Conservation (phyloP, 2,329 filamentous ascomycete genomes). For the Ophiostoma australiae region DNA sequence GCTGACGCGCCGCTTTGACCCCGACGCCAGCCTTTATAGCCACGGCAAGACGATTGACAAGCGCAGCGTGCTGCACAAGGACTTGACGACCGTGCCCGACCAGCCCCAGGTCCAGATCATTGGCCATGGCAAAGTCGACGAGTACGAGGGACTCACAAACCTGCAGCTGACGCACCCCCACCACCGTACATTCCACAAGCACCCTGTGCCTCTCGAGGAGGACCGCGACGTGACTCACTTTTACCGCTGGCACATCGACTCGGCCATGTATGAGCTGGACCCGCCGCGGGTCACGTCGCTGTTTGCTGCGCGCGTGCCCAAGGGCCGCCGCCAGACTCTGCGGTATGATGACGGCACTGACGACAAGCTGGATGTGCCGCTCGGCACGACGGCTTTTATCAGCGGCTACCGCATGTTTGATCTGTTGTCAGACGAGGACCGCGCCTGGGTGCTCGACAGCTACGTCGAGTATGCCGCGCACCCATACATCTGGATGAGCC, state of each 20-base stretch:
- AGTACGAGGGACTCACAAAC: slow-evolving; percentile 66
- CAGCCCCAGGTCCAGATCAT: slow-evolving; percentile 77
- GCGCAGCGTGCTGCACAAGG: slow-evolving; percentile 65
- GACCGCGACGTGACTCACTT: slow-evolving; percentile 51
- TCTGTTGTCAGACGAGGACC: slow-evolving; percentile 57
- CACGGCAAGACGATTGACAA: slow-evolving; percentile 70
- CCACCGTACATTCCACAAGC: slow-evolving; percentile 69
- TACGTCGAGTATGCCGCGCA: slow-evolving; percentile 71
- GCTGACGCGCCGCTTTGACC: slow-evolving; percentile 69
- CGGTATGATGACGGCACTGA: slow-evolving; percentile 68
- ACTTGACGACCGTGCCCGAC: slow-evolving; percentile 74
- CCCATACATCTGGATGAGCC: slow-evolving; percentile 76
- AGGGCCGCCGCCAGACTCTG: slow-evolving; percentile 45
- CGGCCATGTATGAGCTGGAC: slow-evolving; percentile 68
- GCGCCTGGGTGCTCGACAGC: slow-evolving; percentile 60
- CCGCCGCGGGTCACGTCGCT: slow-evolving; percentile 68
- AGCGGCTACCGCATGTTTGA: slow-evolving; percentile 68
- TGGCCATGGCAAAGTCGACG: slow-evolving; percentile 63
- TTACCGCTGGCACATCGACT: slow-evolving; percentile 77
- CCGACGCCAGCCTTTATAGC: slow-evolving; percentile 56
- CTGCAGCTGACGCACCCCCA: slow-evolving; percentile 68
- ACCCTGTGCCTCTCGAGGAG: slow-evolving; percentile 49
- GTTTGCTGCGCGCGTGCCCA: slow-evolving; percentile 66
- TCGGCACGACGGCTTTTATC: slow-evolving; percentile 72
- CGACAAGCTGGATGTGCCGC: slow-evolving; percentile 61